Evolutionary conservation across 495 filamentous ascomycete genomes (phyloP).

Genomic region (Tuber indicum): DNA sequence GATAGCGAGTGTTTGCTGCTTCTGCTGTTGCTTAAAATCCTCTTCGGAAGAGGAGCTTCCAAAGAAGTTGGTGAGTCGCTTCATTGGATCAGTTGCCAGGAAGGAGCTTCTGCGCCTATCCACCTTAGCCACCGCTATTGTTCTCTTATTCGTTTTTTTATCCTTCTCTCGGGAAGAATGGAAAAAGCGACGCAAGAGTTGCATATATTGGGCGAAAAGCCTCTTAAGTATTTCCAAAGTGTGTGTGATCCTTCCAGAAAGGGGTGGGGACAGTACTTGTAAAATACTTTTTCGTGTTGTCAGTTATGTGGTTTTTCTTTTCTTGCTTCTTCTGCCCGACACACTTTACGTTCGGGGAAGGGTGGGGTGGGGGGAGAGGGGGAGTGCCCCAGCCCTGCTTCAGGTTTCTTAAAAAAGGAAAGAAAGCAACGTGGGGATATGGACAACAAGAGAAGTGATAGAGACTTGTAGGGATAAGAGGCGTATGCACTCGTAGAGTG

Average conservation of each 20-base stretch:
- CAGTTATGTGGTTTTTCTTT: background rate
- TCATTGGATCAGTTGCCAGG: slow-evolving; percentile 29
- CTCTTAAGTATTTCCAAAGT: background rate
- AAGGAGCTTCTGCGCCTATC: slow-evolving; percentile 27
- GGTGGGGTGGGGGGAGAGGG: background rate
- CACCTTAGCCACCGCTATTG: slow-evolving; percentile 26
- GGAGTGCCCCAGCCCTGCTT: background rate
- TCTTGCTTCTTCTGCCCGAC: background rate
- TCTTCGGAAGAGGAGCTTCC: slow-evolving; percentile 26
- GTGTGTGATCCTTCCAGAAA: background rate
- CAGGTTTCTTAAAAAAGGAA: background rate
- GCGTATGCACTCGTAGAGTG: background rate
- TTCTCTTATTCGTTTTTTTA: background rate
- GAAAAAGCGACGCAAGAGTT: background rate
- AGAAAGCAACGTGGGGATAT: background rate
- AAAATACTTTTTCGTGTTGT: background rate
- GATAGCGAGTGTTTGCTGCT: slow-evolving; percentile 8
- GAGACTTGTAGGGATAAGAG: background rate
- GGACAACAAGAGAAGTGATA: background rate
- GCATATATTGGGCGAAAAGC: slow-evolving; percentile 5
- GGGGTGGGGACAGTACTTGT: background rate
- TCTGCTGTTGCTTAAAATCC: slow-evolving; percentile 11
- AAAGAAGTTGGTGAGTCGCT: slow-evolving; percentile 31
- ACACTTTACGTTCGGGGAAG: background rate
- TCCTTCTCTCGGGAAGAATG: background rate